phyloP scores from a whole-genome alignment of 2,329 filamentous ascomycete species.

The Gliomastix tumulicola region DNA sequence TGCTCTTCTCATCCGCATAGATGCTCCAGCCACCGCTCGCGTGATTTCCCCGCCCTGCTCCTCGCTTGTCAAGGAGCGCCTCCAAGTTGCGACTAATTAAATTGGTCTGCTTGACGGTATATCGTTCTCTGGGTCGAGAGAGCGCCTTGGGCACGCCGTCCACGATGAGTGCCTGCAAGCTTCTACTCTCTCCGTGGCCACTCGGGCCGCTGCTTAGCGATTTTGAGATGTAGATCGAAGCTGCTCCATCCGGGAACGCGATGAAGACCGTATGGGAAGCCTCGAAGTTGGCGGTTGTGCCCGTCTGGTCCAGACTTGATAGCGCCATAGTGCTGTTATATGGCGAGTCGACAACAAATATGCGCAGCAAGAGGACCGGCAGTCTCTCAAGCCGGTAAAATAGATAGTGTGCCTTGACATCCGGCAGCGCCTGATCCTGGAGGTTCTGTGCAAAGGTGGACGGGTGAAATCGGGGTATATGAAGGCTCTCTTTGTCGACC shows the following conservation, averaged over 20 bases:
- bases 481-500: conserved; percentile 37
- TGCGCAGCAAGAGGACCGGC: conserved; percentile 68
- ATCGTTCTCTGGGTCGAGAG: conserved; percentile 66
- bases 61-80: conserved; percentile 62
- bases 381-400: conserved; percentile 63
- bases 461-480: conserved; percentile 68
- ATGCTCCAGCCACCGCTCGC: conserved; percentile 75
- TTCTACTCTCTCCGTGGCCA: conserved; percentile 46
- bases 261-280: conserved; percentile 68
- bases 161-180: conserved; percentile 63
- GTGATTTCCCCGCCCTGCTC: conserved; percentile 61
- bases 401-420: conserved; percentile 80
- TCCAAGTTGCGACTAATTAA: conserved; percentile 65
- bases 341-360: conserved; percentile 74
- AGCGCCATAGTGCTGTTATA: conserved; percentile 59
- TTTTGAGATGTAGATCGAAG: conserved; percentile 63
- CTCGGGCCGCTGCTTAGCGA: conserved; percentile 34
- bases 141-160: conserved; percentile 79
- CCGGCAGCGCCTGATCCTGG: conserved; percentile 65
- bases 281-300: conserved; percentile 43
- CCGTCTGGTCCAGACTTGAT: conserved; percentile 19
- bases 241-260: conserved; percentile 74
- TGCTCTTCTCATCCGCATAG: conserved; percentile 58
- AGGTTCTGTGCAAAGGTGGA: conserved; percentile 73
- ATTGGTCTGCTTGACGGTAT: conserved; percentile 59